Conservation (phyloP, 176 grass and related monocot genomes). For the Chrysopogon serrulatus region DNA sequence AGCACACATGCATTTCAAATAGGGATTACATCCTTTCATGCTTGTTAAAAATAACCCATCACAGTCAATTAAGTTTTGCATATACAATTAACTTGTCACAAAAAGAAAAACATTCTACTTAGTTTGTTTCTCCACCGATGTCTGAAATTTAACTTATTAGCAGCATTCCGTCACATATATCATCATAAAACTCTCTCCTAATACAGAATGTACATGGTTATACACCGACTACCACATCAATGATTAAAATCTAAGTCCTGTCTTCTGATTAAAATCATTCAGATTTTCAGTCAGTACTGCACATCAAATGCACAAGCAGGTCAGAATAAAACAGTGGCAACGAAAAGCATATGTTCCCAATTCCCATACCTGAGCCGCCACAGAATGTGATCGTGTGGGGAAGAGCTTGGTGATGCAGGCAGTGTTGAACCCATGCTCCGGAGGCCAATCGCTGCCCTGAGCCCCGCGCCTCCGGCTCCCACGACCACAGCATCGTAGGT, state of each 20-base stretch:
- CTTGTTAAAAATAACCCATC: background rate
- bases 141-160: background rate
- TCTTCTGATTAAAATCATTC: background rate
- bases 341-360: background rate
- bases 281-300: background rate
- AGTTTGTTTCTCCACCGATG: background rate
- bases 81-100: background rate
- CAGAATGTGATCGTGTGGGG: slow-evolving; percentile 86
- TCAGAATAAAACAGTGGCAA: background rate
- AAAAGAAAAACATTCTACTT: background rate
- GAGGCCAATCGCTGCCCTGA: slow-evolving; percentile 84
- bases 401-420: slow-evolving; percentile 99
- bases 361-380: slow-evolving; percentile 66
- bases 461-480: slow-evolving; percentile 91
- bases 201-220: background rate
- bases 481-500: slow-evolving; percentile 88
- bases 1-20: background rate
- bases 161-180: background rate
- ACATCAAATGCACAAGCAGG: background rate
- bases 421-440: slow-evolving; percentile 92
- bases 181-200: background rate
- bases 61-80: background rate
- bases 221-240: background rate
- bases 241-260: background rate
- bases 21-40: background rate